Evolutionary conservation across 1,139 yeast genomes (phyloP).

Genomic region (Candida tetrigidarum): DNA sequence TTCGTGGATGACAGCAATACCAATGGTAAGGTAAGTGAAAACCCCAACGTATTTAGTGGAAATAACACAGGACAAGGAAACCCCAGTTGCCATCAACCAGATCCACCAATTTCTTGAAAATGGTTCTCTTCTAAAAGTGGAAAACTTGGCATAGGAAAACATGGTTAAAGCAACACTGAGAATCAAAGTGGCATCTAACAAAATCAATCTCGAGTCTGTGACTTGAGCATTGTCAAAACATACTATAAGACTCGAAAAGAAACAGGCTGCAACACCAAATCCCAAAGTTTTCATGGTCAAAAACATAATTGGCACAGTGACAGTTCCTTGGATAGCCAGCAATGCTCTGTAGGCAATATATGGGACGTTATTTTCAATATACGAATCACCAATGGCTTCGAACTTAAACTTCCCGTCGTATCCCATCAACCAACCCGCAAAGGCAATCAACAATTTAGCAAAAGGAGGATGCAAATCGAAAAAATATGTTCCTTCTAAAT

Average conservation of each 20-base stretch:
- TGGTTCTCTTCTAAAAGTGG: slow-evolving; percentile 69
- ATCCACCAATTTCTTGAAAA: slow-evolving; percentile 79
- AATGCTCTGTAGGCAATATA: slow-evolving; percentile 84
- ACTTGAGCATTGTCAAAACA: slow-evolving; percentile 92
- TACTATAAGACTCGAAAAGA: slow-evolving; percentile 78
- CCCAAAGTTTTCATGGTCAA: slow-evolving; percentile 83
- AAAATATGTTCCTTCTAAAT: slow-evolving; percentile 80
- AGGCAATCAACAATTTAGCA: slow-evolving; percentile 90
- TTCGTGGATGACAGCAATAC: slow-evolving; percentile 83
- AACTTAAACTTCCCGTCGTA: slow-evolving; percentile 91
- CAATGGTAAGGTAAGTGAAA: slow-evolving; percentile 85
- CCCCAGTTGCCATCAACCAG: slow-evolving; percentile 86
- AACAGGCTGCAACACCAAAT: slow-evolving; percentile 77
- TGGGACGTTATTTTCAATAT: slow-evolving; percentile 78
- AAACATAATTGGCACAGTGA: slow-evolving; percentile 83
- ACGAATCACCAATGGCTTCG: slow-evolving; percentile 87
- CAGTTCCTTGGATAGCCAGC: slow-evolving; percentile 80
- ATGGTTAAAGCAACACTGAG: slow-evolving; percentile 81
- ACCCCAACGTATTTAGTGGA: slow-evolving; percentile 96
- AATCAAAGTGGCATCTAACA: slow-evolving; percentile 88
- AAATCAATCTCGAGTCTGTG: slow-evolving; percentile 85
- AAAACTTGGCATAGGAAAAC: slow-evolving; percentile 77
- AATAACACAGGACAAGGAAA: slow-evolving; percentile 85
- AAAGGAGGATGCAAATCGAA: slow-evolving; percentile 99
- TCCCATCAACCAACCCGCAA: slow-evolving; percentile 86